phyloP scores from a whole-genome alignment of 106 monocot genomes.

The Ottelia alismoides region DNA sequence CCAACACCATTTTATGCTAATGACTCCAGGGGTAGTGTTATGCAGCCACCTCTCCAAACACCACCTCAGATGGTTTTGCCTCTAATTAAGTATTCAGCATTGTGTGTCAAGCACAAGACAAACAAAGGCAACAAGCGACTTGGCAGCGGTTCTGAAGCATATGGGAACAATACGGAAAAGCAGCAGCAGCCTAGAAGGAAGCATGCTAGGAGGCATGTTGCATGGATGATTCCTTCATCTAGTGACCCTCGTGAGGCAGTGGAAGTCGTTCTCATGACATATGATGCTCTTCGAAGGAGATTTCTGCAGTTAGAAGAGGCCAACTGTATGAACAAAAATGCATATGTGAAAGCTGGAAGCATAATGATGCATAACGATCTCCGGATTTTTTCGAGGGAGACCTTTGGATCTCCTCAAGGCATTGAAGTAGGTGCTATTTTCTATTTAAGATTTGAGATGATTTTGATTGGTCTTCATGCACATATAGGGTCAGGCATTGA shows the following conservation, averaged over 20 bases:
- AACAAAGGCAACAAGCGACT: constrained; percentile 12
- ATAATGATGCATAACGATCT: constrained; percentile 42
- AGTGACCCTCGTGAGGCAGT: constrained; percentile 34
- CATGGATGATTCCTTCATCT: constrained; percentile 6
- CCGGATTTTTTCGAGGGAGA: constrained; percentile 34
- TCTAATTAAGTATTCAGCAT: constrained; percentile 7
- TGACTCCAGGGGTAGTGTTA: constrained; percentile 10
- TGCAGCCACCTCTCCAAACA: constrained; percentile 1
- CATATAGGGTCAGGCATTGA: constrained; percentile 72
- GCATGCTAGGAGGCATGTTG: constrained; percentile 9
- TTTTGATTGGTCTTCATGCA: constrained; percentile 56
- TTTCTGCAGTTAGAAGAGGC: constrained; percentile 56
- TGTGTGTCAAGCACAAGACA: constrained; percentile 12
- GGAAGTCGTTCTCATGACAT: constrained; percentile 51
- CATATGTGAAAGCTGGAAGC: constrained; percentile 41
- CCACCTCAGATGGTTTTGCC: constrained; percentile 2
- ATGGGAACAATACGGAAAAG: constrained; percentile 2
- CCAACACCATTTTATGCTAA: too few species aligned
- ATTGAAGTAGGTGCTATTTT: constrained; percentile 68
- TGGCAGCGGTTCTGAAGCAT: constrained; percentile 6
- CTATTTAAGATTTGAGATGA: constrained; percentile 70
- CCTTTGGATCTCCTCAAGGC: constrained; percentile 50
- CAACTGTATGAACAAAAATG: constrained; percentile 17
- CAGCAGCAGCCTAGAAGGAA: constrained; percentile 5
- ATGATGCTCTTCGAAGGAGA: constrained; percentile 58